phyloP scores from a whole-genome alignment of 805 yeast species.

The Saturnispora gosingensis region DNA sequence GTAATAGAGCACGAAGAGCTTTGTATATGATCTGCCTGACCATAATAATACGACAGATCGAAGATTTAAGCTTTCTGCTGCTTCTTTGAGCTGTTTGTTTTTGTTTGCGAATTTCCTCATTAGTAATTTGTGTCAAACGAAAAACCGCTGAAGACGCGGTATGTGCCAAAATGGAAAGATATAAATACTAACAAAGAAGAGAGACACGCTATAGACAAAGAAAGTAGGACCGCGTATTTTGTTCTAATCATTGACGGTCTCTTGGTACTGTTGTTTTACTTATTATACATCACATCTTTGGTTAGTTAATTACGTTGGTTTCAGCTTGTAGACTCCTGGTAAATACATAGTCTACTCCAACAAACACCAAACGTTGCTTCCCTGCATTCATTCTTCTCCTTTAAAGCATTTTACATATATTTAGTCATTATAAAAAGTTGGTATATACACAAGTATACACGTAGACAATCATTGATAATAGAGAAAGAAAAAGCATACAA shows the following conservation, averaged over 20 bases:
- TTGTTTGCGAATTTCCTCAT: not conserved
- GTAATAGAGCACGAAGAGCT: not conserved
- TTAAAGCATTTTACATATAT: not conserved
- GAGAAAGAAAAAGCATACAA: not conserved
- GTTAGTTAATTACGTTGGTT: not conserved
- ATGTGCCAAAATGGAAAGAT: not conserved
- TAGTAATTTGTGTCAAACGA: not conserved
- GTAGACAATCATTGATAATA: not conserved
- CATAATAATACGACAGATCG: not conserved
- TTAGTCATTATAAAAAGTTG: not conserved
- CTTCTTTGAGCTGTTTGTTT: not conserved
- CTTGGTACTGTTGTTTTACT: not conserved
- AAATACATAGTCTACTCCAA: not conserved
- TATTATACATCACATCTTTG: not conserved
- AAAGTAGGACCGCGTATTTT: slow-evolving; percentile 2
- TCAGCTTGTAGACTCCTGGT: not conserved
- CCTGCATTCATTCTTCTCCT: not conserved
- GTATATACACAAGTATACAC: not conserved
- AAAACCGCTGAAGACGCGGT: not conserved
- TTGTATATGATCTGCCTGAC: not conserved
- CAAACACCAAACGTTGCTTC: not conserved
- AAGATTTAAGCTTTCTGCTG: not conserved
- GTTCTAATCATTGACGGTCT: not conserved
- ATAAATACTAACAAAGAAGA: slow-evolving; percentile 2
- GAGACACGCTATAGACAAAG: not conserved